phyloP scores from a whole-genome alignment of 148 eudicot species.

The Oxyria digyna region DNA sequence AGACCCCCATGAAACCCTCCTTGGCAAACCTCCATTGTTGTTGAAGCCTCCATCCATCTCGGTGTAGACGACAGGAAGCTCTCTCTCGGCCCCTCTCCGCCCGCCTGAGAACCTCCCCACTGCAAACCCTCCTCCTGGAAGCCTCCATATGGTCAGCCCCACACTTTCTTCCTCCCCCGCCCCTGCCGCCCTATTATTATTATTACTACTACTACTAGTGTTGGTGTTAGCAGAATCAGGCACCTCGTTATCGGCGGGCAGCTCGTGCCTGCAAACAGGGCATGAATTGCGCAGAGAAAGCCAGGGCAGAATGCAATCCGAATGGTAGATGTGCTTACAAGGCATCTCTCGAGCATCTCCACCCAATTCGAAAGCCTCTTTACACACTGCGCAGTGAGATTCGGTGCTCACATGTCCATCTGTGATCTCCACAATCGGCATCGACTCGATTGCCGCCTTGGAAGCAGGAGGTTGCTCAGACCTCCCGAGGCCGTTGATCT shows the following conservation, averaged over 20 bases:
- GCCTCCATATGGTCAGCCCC: slow-evolving; percentile 90
- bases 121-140: slow-evolving; percentile 74
- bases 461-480: slow-evolving; percentile 76
- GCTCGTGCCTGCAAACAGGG: slow-evolving; percentile 68
- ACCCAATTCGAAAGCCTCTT: slow-evolving; percentile 65
- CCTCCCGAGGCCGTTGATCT: slow-evolving; percentile 46
- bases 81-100: slow-evolving; percentile 67
- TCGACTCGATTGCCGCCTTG: slow-evolving; percentile 61
- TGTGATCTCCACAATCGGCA: slow-evolving; percentile 47
- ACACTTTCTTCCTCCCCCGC: slow-evolving; percentile 60
- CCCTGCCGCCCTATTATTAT: slow-evolving; percentile 19
- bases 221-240: slow-evolving; percentile 13
- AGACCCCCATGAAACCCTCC: slow-evolving; percentile 89
- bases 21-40: slow-evolving; percentile 51
- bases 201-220: too few relatives aligned
- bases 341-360: slow-evolving; percentile 67
- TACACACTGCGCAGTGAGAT: slow-evolving; percentile 66
- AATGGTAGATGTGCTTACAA: slow-evolving; percentile 70
- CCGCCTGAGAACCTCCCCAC: slow-evolving; percentile 23
- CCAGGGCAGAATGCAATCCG: slow-evolving; percentile 78
- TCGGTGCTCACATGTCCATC: slow-evolving; percentile 34
- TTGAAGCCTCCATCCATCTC: slow-evolving; percentile 94
- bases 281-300: slow-evolving; percentile 57
- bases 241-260: slow-evolving; percentile 27
- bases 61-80: slow-evolving; percentile 81